phyloP scores from a whole-genome alignment of 805 yeast genomes.

The Spathaspora arborariae region DNA sequence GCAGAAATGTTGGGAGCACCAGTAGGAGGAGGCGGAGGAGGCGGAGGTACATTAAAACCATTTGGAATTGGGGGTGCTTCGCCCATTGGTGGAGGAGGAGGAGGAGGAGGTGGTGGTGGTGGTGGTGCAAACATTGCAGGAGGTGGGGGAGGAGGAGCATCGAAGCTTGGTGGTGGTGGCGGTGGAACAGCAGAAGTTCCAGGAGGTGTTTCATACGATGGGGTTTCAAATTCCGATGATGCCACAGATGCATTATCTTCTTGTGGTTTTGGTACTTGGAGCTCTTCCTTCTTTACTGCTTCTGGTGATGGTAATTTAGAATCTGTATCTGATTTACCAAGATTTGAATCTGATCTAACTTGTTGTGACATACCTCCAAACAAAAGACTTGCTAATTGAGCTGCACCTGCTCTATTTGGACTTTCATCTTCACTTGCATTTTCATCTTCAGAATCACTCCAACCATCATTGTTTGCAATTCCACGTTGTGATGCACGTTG shows the following conservation, averaged over 20 bases:
- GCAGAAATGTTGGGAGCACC: constrained; percentile 42
- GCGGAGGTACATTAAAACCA: constrained; percentile 1
- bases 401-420: constrained; percentile 51
- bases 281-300: constrained; percentile 11
- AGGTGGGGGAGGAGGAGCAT: constrained; percentile 19
- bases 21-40: constrained; percentile 28
- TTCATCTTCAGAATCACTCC: constrained; percentile 43
- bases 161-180: constrained; percentile 13
- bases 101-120: constrained; percentile 23
- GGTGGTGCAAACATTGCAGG: constrained; percentile 18
- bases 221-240: constrained; percentile 3
- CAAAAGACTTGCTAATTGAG: constrained; percentile 50
- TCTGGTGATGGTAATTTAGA: constrained; percentile 1
- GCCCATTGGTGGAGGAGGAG: constrained; percentile 17
- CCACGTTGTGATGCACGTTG: constrained; percentile 75
- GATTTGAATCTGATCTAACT: constrained; percentile 11
- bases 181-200: constrained; percentile 10
- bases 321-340: constrained; percentile 9
- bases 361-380: constrained; percentile 48
- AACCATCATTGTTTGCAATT: constrained; percentile 38
- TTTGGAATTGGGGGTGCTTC: constrained; percentile 13
- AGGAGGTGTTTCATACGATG: constrained; percentile 16
- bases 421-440: constrained; percentile 46
- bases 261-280: background rate
- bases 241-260: constrained; percentile 1